Base-by-base conservation (phyloP, 192 early-diverging fungal genomes). In the Thoreauomyces humboldtii region DNA sequence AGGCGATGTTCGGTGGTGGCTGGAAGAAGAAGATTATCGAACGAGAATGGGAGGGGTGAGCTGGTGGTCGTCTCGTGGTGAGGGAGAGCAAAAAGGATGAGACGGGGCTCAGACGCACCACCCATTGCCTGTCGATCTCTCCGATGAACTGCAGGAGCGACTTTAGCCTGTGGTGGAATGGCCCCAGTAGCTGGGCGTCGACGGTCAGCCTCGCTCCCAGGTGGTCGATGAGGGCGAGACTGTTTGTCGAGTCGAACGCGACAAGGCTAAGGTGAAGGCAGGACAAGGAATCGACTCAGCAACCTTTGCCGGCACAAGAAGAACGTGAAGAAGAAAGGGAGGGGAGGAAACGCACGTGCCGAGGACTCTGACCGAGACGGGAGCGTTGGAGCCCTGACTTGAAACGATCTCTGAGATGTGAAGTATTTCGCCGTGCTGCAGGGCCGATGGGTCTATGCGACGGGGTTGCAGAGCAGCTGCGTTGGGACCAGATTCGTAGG, bases 131-230 rank as follows among this genome's bases (percentile, higher is more conserved):
- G 21, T 73, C 72, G 19, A 73, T 17, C 24, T 74, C 53, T 19
- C 66, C 66, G 44, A 74, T 64, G 33, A 70, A 60, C 64, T 76
- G 69, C 42, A 76, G 45, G 27, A 76, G 37, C 6, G 69, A 43
- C 47, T 72, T 76, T 7, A 55, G 6, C 6, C 58, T 42, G 47
- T 76, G 63, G 22, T 41, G 32, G 27, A 76, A 61, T 4, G 55
- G 37, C 12, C 74, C 74, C 28, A 76, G 65, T 14, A 76, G 74
- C 5, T 48, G 14, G 0, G 68, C 48, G 37, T 76, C 74, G 2
- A 76, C 55, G 4, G 68, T 36, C 29, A 76, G 64, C 22, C 21
- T 37, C 2, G 58, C 7, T 4, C 37, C 22, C 7, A 24, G 35
- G 41, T 62, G 61, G 33, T 61, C 48, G 25, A 73, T 69, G 2